Evolutionary conservation across 306 rosid species (phyloP).

Genomic region (Boehmeria nivea): DNA sequence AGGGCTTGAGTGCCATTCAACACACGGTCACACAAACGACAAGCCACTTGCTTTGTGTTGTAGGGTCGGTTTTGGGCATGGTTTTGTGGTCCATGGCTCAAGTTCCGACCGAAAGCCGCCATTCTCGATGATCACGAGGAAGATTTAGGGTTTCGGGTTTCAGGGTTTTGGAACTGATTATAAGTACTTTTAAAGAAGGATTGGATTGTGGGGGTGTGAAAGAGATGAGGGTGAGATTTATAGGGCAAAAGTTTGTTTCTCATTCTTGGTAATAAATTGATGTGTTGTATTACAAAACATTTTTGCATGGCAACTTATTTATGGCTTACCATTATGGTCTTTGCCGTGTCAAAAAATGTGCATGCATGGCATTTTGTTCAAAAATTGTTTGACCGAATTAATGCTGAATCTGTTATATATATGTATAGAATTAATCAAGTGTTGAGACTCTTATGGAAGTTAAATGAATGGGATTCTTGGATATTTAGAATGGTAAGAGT

Average conservation of each 20-base stretch:
- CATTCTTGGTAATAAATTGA: neutral
- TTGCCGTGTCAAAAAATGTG: neutral
- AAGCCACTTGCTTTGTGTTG: constrained; percentile 22
- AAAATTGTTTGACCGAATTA: constrained; percentile 21
- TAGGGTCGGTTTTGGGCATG: neutral
- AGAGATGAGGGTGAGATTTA: constrained; percentile 12
- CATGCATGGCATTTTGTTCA: constrained; percentile 11
- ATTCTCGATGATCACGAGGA: neutral
- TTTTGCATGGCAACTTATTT: constrained; percentile 5
- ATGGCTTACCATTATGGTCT: constrained; percentile 6
- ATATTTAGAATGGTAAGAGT: neutral
- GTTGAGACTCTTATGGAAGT: neutral
- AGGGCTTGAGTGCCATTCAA: constrained; percentile 40
- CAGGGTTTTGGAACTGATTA: neutral
- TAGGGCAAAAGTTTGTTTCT: constrained; percentile 8
- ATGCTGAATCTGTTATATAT: constrained; percentile 18
- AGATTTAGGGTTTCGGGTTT: constrained; percentile 4
- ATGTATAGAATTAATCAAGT: constrained; percentile 8
- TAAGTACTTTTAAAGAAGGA: too few species aligned
- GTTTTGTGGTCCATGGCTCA: neutral
- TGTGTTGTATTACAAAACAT: too few species aligned
- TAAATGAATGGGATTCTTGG: neutral
- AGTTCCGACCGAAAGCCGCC: constrained; percentile 6
- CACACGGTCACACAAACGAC: constrained; percentile 42
- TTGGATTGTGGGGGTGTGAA: neutral